Base-by-base conservation (phyloP, 176 grass and related monocot genomes). In the Coix lacrymajobi region DNA sequence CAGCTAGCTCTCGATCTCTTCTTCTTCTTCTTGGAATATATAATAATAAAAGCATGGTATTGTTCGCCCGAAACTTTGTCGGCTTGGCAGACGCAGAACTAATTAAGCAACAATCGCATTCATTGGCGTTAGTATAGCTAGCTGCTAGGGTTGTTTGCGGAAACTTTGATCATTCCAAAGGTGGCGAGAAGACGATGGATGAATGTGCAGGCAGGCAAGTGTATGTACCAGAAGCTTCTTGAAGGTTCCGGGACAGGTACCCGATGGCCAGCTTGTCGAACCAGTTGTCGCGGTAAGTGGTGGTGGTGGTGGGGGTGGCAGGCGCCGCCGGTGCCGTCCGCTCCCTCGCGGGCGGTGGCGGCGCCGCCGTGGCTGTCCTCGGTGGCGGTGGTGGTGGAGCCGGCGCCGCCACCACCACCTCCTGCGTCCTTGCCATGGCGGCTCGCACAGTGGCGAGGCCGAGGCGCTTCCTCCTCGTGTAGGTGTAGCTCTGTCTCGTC, bases 241-340 rank as follows among this genome's bases (percentile, higher is more conserved):
- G 91, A 76, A 99, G 76, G 71, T 89, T 88, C 71, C 66, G 31
- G 1, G 93, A 96, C 17, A 99, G 76, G 90, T 94, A 89, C 8
- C 11, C 87, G 41, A 99, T 99, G 22, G 93, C 97, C 16, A 99
- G 73, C 64, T 71, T 92, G 73, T 99, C 89, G 76, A 96, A 87
- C 91, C 97, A 99, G 81, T 60, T 92, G 85, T 99, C 97, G 11
- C 22, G n/a, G 80, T 99, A 92, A 79, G 60, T 81, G 15, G 79
- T 82, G 10, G 31, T 32, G 14, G 69, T 3, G n/a, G 62, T 20
- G n/a, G n/a, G n/a, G 22, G 78, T 20, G 19, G 16, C 13, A 14
- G 26, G 8, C 6, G 29, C 28, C 17, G 4, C 3, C 20, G 26
- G 9, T 11, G 20, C 1, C 36, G 39, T 7, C 11, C 17, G 64